phyloP scores from a whole-genome alignment of 2,329 filamentous ascomycete species.

The Conoideocrella luteorostrata region DNA sequence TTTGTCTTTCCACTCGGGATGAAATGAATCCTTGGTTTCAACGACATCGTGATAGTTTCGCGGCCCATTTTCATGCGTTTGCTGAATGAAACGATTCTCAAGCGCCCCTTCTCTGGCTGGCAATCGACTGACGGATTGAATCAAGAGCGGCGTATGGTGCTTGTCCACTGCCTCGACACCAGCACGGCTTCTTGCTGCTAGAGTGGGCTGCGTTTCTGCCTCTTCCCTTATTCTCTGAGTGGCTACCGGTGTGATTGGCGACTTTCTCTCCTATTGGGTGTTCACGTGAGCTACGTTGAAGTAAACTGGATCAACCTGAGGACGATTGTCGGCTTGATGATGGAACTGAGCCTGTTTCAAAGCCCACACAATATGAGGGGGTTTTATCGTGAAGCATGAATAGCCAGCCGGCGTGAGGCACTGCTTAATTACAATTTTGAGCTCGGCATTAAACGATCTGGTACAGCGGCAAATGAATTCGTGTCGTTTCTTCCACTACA shows the following conservation, averaged over 20 bases:
- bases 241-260: too few relatives aligned
- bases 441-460: background rate
- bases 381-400: conserved; percentile 5
- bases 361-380: background rate
- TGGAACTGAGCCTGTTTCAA: conserved; percentile 9
- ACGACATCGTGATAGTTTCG: background rate
- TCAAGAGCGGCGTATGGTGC: too few relatives aligned
- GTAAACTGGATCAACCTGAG: too few relatives aligned
- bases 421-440: background rate
- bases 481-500: too few relatives aligned
- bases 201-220: too few relatives aligned
- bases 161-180: too few relatives aligned
- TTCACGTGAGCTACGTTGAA: too few relatives aligned
- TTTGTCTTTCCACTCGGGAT: background rate
- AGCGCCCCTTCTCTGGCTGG: too few relatives aligned
- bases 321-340: conserved; percentile 1
- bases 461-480: background rate
- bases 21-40: background rate
- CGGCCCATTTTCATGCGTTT: background rate
- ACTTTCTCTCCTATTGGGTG: too few relatives aligned
- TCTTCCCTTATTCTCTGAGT: too few relatives aligned
- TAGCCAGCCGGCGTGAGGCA: background rate
- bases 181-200: too few relatives aligned
- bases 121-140: too few relatives aligned
- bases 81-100: background rate